phyloP scores from a whole-genome alignment of 306 rosid genomes.

The Senna siamea region DNA sequence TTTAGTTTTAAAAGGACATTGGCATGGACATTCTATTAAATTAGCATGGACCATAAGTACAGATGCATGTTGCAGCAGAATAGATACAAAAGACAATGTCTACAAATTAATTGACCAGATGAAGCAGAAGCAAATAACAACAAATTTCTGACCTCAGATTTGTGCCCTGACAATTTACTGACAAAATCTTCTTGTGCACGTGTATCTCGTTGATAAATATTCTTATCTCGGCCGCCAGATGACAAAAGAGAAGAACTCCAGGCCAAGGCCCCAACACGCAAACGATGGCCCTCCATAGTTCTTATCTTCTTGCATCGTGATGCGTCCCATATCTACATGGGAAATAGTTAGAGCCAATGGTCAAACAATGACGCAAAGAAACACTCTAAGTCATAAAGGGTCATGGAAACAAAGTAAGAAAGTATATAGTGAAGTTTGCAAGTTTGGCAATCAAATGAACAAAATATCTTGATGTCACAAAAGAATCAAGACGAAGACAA shows the following conservation, averaged over 20 bases:
- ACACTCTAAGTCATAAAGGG: slow-evolving; percentile 11
- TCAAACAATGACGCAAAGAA: slow-evolving; percentile 23
- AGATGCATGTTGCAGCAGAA: neutral
- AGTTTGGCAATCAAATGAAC: slow-evolving; percentile 27
- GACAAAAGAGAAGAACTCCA: slow-evolving; percentile 87
- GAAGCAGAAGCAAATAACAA: slow-evolving; percentile 25
- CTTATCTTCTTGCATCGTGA: slow-evolving; percentile 75
- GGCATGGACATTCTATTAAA: neutral
- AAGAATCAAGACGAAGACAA: slow-evolving; percentile 29
- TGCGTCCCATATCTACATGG: slow-evolving; percentile 83
- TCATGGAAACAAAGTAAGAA: neutral
- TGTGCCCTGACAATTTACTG: slow-evolving; percentile 86
- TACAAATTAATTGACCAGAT: slow-evolving; percentile 12
- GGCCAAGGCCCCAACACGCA: slow-evolving; percentile 82
- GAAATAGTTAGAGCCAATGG: slow-evolving; percentile 34
- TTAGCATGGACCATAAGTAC: neutral
- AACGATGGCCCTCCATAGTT: slow-evolving; percentile 79
- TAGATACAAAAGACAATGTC: neutral
- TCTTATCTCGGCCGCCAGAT: slow-evolving; percentile 89
- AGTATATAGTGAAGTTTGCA: slow-evolving; percentile 18
- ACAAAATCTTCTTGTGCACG: slow-evolving; percentile 85
- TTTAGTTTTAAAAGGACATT: neutral
- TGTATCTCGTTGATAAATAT: slow-evolving; percentile 81
- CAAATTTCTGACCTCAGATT: slow-evolving; percentile 71
- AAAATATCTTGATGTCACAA: slow-evolving; percentile 1